Evolutionary conservation across 768 basidiomycete species (phyloP), one percentile per base, ranked within the genome.

Genomic region (Mycena vulgaris): DNA sequence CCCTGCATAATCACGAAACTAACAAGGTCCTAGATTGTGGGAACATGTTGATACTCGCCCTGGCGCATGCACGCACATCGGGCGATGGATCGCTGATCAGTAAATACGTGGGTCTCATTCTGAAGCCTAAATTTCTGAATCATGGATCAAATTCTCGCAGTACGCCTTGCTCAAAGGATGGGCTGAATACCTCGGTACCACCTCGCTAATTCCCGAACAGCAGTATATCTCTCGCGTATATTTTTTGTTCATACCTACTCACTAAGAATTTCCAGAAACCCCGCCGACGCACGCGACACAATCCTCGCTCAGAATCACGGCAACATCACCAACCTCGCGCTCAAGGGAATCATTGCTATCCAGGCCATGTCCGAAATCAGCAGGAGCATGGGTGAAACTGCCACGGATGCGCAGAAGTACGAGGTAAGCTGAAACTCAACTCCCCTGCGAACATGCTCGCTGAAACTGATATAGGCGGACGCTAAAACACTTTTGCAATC

Each of bases 311-410:
- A 75, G n/a, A 75, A 73, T n/a, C 75, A 80, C 40, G 80, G 77
- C 19, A 84, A 87, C 66, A 80, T 85, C 69, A 86, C 89, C 2
- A 90, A 90, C 72, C 83, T 91, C 21, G 89, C 88, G 1, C 80
- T 91, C 70, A 91, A 91, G 69, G 89, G 89, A 30, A 88, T 90
- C 72, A 78, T 86, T 31, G 88, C 85, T 8, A 85, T 90, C 60
- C 77, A 84, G 63, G 87, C 88, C 0, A 89, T 90, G 89, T 77
- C 84, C 1, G 80, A 86, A 51, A 88, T 91, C 47, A 85, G 83
- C 33, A 69, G 77, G 5, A 75, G 80, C 30, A 63, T 80, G 13
- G 82, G 80, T 0, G 63, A 81, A n/a, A 68, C 68, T 0, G 58
- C n/a, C n/a, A n/a, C 66, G 10, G 75, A 69, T 39, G 73, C 80